Percentiles rank a stretch among this genome's conserved stretches.
Evolutionary conservation across 345 rosid genomes (phyloP).

Genomic region (Cardamine chenopodiifolia): DNA sequence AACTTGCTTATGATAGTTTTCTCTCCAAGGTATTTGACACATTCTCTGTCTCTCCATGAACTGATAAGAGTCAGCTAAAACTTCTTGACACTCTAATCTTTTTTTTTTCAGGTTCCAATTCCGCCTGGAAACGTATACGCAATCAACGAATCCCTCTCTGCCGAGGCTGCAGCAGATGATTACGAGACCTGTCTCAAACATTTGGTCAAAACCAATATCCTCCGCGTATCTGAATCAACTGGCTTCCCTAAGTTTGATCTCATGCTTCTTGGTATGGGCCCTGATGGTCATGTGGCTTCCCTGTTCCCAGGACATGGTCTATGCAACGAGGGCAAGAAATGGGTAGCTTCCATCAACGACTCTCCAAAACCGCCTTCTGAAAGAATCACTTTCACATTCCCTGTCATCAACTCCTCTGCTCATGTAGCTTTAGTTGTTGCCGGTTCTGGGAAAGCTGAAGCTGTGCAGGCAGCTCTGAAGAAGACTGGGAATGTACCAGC

Average conservation of each 20-base stretch:
- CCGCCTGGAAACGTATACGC: slow-evolving; percentile 68
- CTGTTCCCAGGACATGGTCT: slow-evolving; percentile 80
- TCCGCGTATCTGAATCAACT: slow-evolving; percentile 50
- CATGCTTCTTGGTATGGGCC: slow-evolving; percentile 90
- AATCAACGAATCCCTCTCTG: slow-evolving; percentile 72
- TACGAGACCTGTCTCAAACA: slow-evolving; percentile 75
- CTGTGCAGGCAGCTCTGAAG: slow-evolving; percentile 57
- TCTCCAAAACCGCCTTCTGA: slow-evolving; percentile 89
- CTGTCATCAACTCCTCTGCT: slow-evolving; percentile 79
- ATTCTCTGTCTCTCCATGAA: neutral
- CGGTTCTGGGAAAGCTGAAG: slow-evolving; percentile 70
- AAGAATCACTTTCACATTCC: slow-evolving; percentile 85
- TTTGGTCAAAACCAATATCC: slow-evolving; percentile 46
- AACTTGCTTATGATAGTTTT: slow-evolving; percentile 70
- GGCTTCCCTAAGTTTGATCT: slow-evolving; percentile 86
- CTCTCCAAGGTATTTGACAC: slow-evolving; percentile 60
- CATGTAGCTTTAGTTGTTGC: slow-evolving; percentile 69
- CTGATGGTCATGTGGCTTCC: slow-evolving; percentile 89
- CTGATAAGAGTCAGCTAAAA: neutral
- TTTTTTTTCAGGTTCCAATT: slow-evolving; percentile 56
- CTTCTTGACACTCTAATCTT: neutral
- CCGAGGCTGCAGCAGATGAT: slow-evolving; percentile 89
- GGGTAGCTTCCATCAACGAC: slow-evolving; percentile 74
- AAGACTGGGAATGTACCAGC: slow-evolving; percentile 57
- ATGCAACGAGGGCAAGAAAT: slow-evolving; percentile 62